A percentile compares a stretch with the other conserved stretches of the same genome.
phyloP scores from a whole-genome alignment of 2,329 filamentous ascomycete genomes.

The Fusarium euwallaceae region DNA sequence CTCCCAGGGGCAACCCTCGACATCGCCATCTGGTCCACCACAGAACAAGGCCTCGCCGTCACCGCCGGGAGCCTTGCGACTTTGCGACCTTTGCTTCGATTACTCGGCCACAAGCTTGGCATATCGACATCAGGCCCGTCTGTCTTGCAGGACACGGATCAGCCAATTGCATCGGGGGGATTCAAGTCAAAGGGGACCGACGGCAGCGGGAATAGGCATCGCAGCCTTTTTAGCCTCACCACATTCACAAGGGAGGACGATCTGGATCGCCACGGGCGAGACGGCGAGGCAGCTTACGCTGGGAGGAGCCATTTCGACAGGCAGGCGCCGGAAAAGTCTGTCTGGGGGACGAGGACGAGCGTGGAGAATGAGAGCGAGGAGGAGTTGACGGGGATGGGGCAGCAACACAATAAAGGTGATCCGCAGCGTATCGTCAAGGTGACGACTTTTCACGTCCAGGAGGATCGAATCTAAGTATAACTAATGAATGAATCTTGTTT shows the following conservation, averaged over 20 bases:
- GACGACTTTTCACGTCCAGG: conserved; percentile 33
- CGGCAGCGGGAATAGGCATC: conserved; percentile 20
- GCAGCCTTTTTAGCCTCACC: conserved; percentile 46
- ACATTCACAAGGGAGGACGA: conserved; percentile 47
- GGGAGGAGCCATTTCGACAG: conserved; percentile 33
- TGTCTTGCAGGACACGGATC: conserved; percentile 34
- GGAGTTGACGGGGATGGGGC: conserved; percentile 31
- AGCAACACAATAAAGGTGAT: conserved; percentile 15
- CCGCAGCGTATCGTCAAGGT: conserved; percentile 31
- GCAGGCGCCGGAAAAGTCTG: conserved; percentile 33
- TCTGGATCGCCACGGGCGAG: conserved; percentile 32
- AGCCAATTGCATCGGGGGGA: conserved; percentile 13
- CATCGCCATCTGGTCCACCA: conserved; percentile 63
- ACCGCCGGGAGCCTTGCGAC: conserved; percentile 63
- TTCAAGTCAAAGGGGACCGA: conserved; percentile 22
- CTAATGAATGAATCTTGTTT: conserved; percentile 11
- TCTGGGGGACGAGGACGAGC: conserved; percentile 26
- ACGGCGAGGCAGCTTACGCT: conserved; percentile 35
- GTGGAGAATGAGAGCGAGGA: conserved; percentile 38
- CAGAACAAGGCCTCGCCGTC: conserved; percentile 63
- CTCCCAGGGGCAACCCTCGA: conserved; percentile 53
- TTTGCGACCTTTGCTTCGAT: conserved; percentile 58
- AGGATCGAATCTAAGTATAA: conserved; percentile 35
- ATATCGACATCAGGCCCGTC: conserved; percentile 40
- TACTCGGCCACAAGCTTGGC: conserved; percentile 50